Base-by-base conservation (phyloP, 805 yeast species). In the Brettanomyces anomalus region DNA sequence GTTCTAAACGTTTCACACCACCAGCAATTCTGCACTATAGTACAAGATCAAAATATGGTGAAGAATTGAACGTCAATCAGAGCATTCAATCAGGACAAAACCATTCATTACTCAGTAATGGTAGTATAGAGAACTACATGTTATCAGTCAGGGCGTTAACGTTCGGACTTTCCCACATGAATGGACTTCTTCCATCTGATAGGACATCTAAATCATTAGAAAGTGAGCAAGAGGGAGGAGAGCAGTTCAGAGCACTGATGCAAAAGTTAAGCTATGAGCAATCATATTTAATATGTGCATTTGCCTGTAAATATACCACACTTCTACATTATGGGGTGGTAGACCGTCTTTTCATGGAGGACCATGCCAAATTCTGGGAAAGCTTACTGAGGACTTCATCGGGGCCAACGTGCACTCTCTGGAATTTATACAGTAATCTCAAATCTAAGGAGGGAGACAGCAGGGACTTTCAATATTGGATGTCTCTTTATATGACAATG, bases 391-490 rank as follows among this genome's bases (percentile, higher is more conserved):
- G 36, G 4, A 51, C 49, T 16, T 33, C 39, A 2, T 13, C 37
- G 13, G 7, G 6, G 7, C 34, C 15, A 8, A 7, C 7, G 8
- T n/a, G 34, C 34, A 49, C 49, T 24, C 24, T 54, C 6, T 19
- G 26, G 30, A 20, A 31, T 32, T 14, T 47, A 50, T 37, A 34
- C 46, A 7, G 35, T 40, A 13, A 34, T 43, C 5, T 33, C 18
- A 19, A 31, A 16, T 7, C 17, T 10, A 31, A 30, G 17, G 28
- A 18, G 17, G 21, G 24, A 6, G n/a, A n/a, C n/a, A 21, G 15
- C 32, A 33, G 43, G 37, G 57, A 55, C 36, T 52, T 54, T 20
- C 50, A 52, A 33, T 55, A 50, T 40, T 54, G 58, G 59, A 49
- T 55, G 49, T 46, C 59, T 2, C 45, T 54, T 3, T 51, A 46